phyloP scores from a whole-genome alignment of 306 rosid species.

The Phaseolus lunatus region DNA sequence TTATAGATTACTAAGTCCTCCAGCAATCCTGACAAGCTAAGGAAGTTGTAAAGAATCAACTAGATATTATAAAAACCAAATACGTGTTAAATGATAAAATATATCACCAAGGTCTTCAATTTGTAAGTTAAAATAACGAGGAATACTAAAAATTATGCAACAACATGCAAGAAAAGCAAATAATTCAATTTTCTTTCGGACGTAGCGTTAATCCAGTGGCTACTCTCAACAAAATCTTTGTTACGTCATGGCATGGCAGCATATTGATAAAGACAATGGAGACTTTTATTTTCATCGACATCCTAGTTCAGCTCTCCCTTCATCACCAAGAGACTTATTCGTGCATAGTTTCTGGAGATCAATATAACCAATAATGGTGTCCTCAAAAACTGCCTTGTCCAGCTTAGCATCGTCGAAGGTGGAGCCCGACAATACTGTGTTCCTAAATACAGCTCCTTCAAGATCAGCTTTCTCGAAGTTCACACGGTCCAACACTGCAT shows the following conservation, averaged over 20 bases:
- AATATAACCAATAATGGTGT: conserved; percentile 90
- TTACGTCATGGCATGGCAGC: conserved; percentile 25
- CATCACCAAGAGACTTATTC: conserved; percentile 65
- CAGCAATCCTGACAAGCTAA: no score
- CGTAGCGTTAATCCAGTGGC: conserved; percentile 30
- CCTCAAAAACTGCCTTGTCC: conserved; percentile 81
- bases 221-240: conserved; percentile 38
- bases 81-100: not conserved
- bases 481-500: conserved; percentile 91
- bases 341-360: conserved; percentile 92
- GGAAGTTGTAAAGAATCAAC: not conserved
- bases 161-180: conserved; percentile 20
- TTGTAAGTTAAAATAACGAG: conserved; percentile 24
- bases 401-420: conserved; percentile 82
- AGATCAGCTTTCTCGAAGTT: conserved; percentile 91
- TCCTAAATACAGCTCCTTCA: conserved; percentile 82
- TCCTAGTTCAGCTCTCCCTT: conserved; percentile 78
- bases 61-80: not conserved
- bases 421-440: conserved; percentile 86
- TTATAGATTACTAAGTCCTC: no score
- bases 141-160: conserved; percentile 19
- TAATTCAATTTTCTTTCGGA: conserved; percentile 41
- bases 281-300: conserved; percentile 71
- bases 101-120: conserved; percentile 38
- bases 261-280: conserved; percentile 7